These are phyloP conservation scores for Cryptosporidium bovis DNA, from an alignment of 169 alveolate genomes.

Conservation along the genomic window DNA sequence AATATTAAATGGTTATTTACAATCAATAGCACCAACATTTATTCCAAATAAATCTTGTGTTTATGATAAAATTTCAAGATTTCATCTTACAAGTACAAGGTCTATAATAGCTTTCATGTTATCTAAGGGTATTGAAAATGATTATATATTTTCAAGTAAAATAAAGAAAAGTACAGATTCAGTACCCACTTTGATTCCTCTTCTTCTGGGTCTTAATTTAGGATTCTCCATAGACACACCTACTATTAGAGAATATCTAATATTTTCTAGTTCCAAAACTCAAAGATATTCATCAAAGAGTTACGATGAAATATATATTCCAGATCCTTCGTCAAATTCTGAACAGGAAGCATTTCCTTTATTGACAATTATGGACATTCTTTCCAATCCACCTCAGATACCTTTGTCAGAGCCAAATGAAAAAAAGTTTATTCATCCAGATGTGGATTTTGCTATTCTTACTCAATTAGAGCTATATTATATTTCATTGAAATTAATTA, in stretches of 20 bases:
- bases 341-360: slow-evolving; percentile 50
- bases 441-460: slow-evolving; percentile 55
- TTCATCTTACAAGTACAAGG: slow-evolving; percentile 64
- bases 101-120: slow-evolving; percentile 19
- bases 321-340: slow-evolving; percentile 30
- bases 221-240: slow-evolving; percentile 62
- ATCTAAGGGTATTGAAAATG: slow-evolving; percentile 32
- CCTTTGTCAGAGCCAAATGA: slow-evolving; percentile 57
- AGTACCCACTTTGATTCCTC: slow-evolving; percentile 36
- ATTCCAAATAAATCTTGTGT: slow-evolving; percentile 42
- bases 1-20: slow-evolving; percentile 45
- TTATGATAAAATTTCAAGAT: slow-evolving; percentile 56
- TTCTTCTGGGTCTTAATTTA: slow-evolving; percentile 36
- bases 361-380: slow-evolving; percentile 59
- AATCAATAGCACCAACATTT: slow-evolving; percentile 40
- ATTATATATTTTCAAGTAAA: neutral
- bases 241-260: slow-evolving; percentile 48
- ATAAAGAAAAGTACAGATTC: slow-evolving; percentile 6
- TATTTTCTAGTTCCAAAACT: slow-evolving; percentile 4
- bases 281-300: slow-evolving; percentile 8
- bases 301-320: slow-evolving; percentile 63
- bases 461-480: slow-evolving; percentile 67
- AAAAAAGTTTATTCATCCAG: slow-evolving; percentile 14
- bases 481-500: slow-evolving; percentile 13
- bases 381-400: slow-evolving; percentile 53